Evolutionary conservation across 2,329 filamentous ascomycete species (phyloP).

Genomic region (Fusarium sp.): DNA sequence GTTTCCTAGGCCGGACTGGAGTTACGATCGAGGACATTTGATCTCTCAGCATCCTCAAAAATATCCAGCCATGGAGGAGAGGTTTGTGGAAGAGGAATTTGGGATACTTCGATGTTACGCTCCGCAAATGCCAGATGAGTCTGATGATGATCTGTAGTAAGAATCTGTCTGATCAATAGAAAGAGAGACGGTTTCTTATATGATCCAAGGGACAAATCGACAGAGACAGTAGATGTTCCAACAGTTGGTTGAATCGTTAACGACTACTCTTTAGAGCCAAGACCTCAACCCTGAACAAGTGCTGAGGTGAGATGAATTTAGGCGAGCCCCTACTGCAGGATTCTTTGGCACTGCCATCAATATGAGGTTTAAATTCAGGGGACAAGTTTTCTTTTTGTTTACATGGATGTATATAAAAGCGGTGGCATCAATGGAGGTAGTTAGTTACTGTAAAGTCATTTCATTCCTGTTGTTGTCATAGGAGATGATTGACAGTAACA

Average conservation of each 20-base stretch:
- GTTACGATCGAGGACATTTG: not conserved
- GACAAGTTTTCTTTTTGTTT: not conserved
- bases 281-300: constrained; percentile 2
- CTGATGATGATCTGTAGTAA: not conserved
- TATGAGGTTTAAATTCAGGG: not conserved
- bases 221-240: not conserved
- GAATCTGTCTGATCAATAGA: not conserved
- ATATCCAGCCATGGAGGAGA: not conserved
- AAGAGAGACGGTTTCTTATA: not conserved
- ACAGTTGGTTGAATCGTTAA: not conserved
- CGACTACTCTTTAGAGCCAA: not conserved
- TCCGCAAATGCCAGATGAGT: not conserved
- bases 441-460: not conserved
- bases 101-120: not conserved
- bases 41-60: not conserved
- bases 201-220: not conserved
- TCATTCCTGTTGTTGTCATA: not conserved
- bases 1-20: not conserved
- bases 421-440: not conserved
- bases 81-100: not conserved
- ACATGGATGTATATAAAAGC: not conserved
- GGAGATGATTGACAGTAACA: constrained; percentile 3
- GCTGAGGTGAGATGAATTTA: constrained; percentile 20
- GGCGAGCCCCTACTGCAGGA: not conserved
- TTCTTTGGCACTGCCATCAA: not conserved